These are phyloP conservation scores for Peronospora farinosa DNA, from an alignment of 352 stramenopile genomes.

Conservation along the genomic window DNA sequence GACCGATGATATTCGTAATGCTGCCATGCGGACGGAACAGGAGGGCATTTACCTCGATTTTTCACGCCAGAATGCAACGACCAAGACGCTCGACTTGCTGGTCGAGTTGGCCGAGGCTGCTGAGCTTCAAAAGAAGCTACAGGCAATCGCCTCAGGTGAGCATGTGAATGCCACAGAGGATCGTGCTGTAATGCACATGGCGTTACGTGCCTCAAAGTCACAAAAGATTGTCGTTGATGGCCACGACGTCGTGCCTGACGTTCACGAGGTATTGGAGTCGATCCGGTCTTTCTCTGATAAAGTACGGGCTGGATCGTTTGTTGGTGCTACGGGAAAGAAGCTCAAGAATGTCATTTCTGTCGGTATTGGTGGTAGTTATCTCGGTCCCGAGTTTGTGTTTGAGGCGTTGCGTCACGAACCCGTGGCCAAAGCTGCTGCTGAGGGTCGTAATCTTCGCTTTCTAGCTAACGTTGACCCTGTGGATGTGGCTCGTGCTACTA, in stretches of 20 bases:
- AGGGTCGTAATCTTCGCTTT: conserved; percentile 91
- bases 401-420: conserved; percentile 89
- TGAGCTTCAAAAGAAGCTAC: conserved; percentile 77
- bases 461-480: conserved; percentile 98
- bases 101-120: conserved; percentile 89
- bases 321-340: conserved; percentile 91
- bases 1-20: conserved; percentile 80
- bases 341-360: conserved; percentile 95
- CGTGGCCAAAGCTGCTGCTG: conserved; percentile 71
- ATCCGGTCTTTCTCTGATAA: conserved; percentile 91
- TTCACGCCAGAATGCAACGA: conserved; percentile 89
- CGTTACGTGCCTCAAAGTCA: conserved; percentile 84
- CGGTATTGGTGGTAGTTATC: conserved; percentile 94
- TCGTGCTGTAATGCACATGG: conserved; percentile 94
- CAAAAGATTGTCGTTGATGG: conserved; percentile 90
- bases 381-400: conserved; percentile 96
- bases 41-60: conserved; percentile 93
- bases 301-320: conserved; percentile 83
- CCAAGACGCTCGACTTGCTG: conserved; percentile 86
- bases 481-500: conserved; percentile 88
- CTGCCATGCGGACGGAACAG: conserved; percentile 88
- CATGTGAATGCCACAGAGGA: conserved; percentile 96
- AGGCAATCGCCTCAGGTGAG: conserved; percentile 89
- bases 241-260: conserved; percentile 92
- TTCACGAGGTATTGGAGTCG: conserved; percentile 92